These are phyloP conservation scores for Puccinia novopanici DNA, from an alignment of 1,284 basidiomycete genomes.

Conservation along the genomic window DNA sequence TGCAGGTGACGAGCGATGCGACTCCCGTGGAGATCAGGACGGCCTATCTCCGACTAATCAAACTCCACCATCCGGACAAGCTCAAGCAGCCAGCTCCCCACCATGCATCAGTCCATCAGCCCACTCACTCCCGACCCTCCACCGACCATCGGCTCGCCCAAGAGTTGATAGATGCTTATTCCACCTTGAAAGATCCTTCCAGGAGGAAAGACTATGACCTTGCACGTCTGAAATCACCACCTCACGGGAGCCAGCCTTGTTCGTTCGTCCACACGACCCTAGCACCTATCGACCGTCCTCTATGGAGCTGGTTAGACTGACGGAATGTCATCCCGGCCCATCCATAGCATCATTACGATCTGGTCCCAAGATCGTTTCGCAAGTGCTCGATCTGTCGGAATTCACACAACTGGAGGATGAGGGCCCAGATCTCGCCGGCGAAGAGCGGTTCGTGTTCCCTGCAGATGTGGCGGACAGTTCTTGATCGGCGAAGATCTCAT, in stretches of 20 bases:
- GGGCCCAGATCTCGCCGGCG: background rate
- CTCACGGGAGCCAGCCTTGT: background rate
- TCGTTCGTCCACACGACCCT: background rate
- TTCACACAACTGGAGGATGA: conserved; percentile 19
- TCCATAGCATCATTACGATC: background rate
- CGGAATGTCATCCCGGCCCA: background rate
- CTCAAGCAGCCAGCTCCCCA: background rate
- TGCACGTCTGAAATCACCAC: background rate
- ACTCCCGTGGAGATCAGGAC: conserved; percentile 20
- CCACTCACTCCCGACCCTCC: background rate
- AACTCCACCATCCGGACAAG: conserved; percentile 39
- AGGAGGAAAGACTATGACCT: conserved; percentile 24
- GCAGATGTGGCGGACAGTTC: conserved; percentile 40
- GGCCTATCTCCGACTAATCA: conserved; percentile 43
- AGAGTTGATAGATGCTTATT: conserved; percentile 35
- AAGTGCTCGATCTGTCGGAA: conserved; percentile 37
- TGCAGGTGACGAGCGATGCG: conserved; percentile 27
- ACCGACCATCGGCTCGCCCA: conserved; percentile 12
- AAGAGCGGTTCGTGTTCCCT: conserved; percentile 27
- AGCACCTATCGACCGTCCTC: background rate
- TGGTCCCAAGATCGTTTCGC: conserved; percentile 14
- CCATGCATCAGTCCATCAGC: background rate
- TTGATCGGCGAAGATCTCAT: conserved; percentile 29
- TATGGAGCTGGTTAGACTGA: background rate
- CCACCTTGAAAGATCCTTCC: conserved; percentile 1